Percentiles rank a stretch among this genome's conserved stretches.
phyloP scores from a whole-genome alignment of 192 early-diverging fungal genomes.

The Anaeromyces robustus region DNA sequence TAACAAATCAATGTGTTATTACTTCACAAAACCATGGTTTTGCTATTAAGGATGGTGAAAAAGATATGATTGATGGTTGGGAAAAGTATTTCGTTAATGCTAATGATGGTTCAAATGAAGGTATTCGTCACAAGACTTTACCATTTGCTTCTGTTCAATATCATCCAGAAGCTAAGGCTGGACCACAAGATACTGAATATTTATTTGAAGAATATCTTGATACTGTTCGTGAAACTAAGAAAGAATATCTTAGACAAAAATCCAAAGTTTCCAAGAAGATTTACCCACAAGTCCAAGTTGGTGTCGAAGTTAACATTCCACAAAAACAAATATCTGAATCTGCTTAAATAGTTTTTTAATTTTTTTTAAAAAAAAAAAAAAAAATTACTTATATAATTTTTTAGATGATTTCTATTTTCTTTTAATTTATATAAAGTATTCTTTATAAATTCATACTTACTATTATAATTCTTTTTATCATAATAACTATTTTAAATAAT shows the following conservation, averaged over 20 bases:
- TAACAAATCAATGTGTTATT: slow-evolving; percentile 64
- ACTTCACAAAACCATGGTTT: slow-evolving; percentile 95
- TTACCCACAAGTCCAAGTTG: background rate
- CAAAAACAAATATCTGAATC: background rate
- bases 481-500: too few species aligned
- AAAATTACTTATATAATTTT: too few species aligned
- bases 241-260: background rate
- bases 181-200: slow-evolving; percentile 81
- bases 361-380: too few species aligned
- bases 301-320: background rate
- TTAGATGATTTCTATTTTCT: too few species aligned
- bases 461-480: too few species aligned
- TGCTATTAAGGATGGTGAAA: slow-evolving; percentile 49
- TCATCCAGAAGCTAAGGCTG: slow-evolving; percentile 90
- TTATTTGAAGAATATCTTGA: slow-evolving; percentile 35
- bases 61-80: slow-evolving; percentile 52
- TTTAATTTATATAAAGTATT: too few species aligned
- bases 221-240: background rate
- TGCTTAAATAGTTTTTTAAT: too few species aligned
- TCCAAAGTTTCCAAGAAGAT: background rate
- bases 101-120: slow-evolving; percentile 92
- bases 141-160: slow-evolving; percentile 82
- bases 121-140: slow-evolving; percentile 54
- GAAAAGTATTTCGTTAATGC: slow-evolving; percentile 80
- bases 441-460: too few species aligned